Base-by-base conservation (phyloP, 208 protist species). In the Trypanosoma caninum region DNA sequence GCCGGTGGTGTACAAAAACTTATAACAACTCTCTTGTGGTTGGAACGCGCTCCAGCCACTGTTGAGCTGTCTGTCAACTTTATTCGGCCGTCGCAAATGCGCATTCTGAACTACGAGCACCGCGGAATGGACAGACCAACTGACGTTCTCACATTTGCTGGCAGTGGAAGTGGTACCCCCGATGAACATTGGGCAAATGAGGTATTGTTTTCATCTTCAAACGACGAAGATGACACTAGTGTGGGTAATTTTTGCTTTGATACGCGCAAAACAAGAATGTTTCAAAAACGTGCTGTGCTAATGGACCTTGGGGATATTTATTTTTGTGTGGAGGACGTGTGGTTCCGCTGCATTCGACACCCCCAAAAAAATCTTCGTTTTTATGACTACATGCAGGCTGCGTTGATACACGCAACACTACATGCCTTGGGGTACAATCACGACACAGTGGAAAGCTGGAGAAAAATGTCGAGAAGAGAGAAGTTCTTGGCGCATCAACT, bases 391-490 rank as follows among this genome's bases (percentile, higher is more conserved):
- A 31, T 91, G 27, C 13, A 82, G 14, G 83, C 81, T 2, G 80
- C 85, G 4, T 50, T 91, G 30, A 77, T 86, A 18, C 89, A 95
- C 59, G 84, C 83, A 9, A 46, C 75, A 14, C 70, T 95, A 20
- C 89, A 95, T 57, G 79, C 79, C 14, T 58, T 93, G 2, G 89
- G 89, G 27, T 91, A 90, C 63, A 64, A 84, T 28, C 89, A 95
- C 59, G 72, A 74, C 10, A 88, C 73, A 14, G 58, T 66, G 20
- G 72, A 74, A 13, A 47, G 78, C 41, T 75, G 89, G 59, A 65
- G 42, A 16, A 57, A 68, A 3, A 95, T 95, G 89, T 70, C 76
- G 33, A 59, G 59, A 20, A 54, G 77, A 10, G 85, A 95, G 59
- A 77, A 84, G 58, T 72, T 65, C 37, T 48, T 95, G 2, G 65